A percentile compares a stretch with the other conserved stretches of the same genome.
phyloP scores from a whole-genome alignment of 2,329 filamentous ascomycete species.

The Fusarium albidum region DNA sequence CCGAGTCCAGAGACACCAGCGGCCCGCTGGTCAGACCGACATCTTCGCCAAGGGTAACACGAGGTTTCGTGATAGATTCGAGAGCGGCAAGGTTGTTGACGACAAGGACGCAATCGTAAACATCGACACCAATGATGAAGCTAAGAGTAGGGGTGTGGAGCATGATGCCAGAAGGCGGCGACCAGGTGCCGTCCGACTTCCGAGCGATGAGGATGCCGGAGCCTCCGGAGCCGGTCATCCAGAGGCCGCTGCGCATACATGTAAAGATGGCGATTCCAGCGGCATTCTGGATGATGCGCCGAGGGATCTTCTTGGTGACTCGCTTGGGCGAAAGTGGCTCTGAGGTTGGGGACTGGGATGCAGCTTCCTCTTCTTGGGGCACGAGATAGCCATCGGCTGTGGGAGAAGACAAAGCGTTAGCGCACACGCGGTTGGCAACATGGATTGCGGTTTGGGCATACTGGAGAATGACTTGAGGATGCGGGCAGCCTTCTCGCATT shows the following conservation, averaged over 20 bases:
- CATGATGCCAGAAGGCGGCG: constrained; percentile 88
- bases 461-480: constrained; percentile 92
- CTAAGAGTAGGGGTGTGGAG: constrained; percentile 89
- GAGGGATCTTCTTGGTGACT: constrained; percentile 82
- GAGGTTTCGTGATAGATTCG: constrained; percentile 81
- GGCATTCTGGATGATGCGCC: constrained; percentile 85
- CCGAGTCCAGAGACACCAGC: constrained; percentile 63
- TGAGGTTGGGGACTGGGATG: constrained; percentile 40
- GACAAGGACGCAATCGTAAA: constrained; percentile 94
- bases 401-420: constrained; percentile 27
- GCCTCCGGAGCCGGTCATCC: constrained; percentile 90
- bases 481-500: constrained; percentile 89
- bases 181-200: constrained; percentile 88
- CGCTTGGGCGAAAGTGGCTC: constrained; percentile 60
- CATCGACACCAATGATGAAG: constrained; percentile 90
- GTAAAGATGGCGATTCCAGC: constrained; percentile 94
- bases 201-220: constrained; percentile 87
- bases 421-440: constrained; percentile 12
- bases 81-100: constrained; percentile 88
- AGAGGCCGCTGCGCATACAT: constrained; percentile 91
- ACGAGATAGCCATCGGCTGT: constrained; percentile 65
- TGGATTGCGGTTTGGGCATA: constrained; percentile 47
- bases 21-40: constrained; percentile 81
- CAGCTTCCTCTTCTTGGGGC: constrained; percentile 49
- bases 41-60: constrained; percentile 83